Conservation (phyloP, 768 basidiomycete genomes). For the Auricularia heimuer region DNA sequence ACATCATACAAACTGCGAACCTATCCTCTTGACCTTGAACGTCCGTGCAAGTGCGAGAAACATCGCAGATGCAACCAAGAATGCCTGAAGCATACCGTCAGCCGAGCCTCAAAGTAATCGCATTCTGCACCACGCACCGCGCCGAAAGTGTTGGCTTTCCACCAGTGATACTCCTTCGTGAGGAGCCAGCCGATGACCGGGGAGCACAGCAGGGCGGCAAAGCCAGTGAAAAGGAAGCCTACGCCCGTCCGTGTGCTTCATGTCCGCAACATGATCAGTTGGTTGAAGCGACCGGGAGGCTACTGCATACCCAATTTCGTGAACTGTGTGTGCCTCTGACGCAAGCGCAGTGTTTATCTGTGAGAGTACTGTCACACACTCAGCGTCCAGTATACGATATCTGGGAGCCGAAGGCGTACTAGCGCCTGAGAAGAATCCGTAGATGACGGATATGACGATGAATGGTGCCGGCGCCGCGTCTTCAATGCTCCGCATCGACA, state of each 20-base stretch:
- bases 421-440: slow-evolving; percentile 40
- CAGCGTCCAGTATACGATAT: no score
- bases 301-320: neutral
- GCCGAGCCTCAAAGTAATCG: no score
- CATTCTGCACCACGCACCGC: slow-evolving; percentile 21
- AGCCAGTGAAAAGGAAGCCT: neutral
- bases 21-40: no score
- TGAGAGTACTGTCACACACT: neutral
- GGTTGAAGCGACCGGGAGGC: neutral
- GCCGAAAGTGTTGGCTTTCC: slow-evolving; percentile 45
- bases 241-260: neutral
- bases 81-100: no score
- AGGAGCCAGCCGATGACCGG: slow-evolving; percentile 52
- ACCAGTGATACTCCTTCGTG: slow-evolving; percentile 43
- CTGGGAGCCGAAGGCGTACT: slow-evolving; percentile 18
- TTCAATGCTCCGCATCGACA: slow-evolving; percentile 27
- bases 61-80: no score
- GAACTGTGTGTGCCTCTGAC: neutral
- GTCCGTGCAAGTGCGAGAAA: no score
- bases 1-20: no score
- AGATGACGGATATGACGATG: slow-evolving; percentile 26
- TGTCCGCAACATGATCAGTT: neutral
- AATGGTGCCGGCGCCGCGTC: slow-evolving; percentile 25
- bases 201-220: slow-evolving; percentile 29
- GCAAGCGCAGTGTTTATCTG: neutral